Evolutionary conservation across 352 stramenopile genomes (phyloP).

Genomic region (Phytophthora pini): DNA sequence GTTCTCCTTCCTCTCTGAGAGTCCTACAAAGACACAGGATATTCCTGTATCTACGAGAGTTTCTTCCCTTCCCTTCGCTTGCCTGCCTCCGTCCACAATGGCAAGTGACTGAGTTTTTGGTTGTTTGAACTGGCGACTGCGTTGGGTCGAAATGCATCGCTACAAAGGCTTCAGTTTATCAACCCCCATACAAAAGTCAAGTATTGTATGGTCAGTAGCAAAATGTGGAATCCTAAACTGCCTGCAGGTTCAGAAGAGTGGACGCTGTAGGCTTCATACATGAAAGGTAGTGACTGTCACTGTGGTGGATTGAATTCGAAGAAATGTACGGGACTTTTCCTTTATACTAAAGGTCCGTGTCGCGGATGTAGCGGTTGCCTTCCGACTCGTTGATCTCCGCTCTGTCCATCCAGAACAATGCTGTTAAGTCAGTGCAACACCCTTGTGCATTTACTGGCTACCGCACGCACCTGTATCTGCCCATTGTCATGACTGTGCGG

Average conservation of each 20-base stretch:
- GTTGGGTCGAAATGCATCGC: conserved; percentile 1
- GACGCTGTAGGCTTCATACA: background rate
- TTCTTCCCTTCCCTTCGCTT: background rate
- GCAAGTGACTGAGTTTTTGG: conserved; percentile 9
- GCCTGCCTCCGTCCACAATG: conserved; percentile 2
- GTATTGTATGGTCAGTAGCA: conserved; percentile 2
- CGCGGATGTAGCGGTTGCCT: conserved; percentile 89
- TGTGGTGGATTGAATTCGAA: background rate
- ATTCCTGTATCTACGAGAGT: background rate
- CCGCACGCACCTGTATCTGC: conserved; percentile 74
- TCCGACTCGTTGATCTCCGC: conserved; percentile 91
- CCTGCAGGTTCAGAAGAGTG: background rate
- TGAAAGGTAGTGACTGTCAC: background rate
- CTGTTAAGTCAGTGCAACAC: too few relatives aligned
- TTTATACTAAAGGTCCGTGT: conserved; percentile 67
- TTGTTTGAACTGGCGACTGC: conserved; percentile 23
- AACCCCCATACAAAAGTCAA: conserved; percentile 25
- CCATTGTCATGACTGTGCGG: conserved; percentile 78
- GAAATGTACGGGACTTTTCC: conserved; percentile 9
- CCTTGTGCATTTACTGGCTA: too few relatives aligned
- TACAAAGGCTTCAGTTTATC: background rate
- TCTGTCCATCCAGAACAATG: conserved; percentile 28
- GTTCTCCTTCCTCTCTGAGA: background rate
- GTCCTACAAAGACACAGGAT: background rate
- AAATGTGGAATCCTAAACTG: background rate